Base-by-base conservation (phyloP, 371 early-diverging fungal species). In the Circinella minor region DNA sequence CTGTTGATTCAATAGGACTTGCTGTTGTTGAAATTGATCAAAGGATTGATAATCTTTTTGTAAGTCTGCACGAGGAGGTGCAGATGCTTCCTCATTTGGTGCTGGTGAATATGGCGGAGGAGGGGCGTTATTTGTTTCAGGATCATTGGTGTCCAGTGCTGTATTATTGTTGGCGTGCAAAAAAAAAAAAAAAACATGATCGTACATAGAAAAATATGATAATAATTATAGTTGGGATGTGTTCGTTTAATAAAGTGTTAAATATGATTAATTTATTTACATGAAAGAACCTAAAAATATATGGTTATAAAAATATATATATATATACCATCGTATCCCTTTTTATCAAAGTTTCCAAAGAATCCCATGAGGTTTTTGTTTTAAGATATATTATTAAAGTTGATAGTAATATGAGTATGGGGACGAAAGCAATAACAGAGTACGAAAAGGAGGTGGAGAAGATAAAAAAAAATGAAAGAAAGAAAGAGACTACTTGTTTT, bases 281-380 rank as follows among this genome's bases (percentile, higher is more conserved):
- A 11, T 11, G 15, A 47, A 47, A 47, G 11, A 47, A 47, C 15
- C 1, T 3, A 11, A 47, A 9, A 47, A 15, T 11, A 47, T 3
- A 47, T 47, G 15, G 1, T 1, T 47, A 47, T 3, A 3, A 9
- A 47, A 47, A 15, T 1, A 47, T 1, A 47, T 15, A 47, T 9
- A 9, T 9, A 11, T 15, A 51, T 51, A 51, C 51, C 51, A 13
- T 51, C 51, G 51, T 51, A 51, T n/a, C 51, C 51, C 15, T 51
- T 51, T 51, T n/a, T 51, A 51, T 51, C 51, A n/a, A 51, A 14
- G 51, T 51, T 51, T 14, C 51, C 51, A 51, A 51, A 51, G 51
- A 51, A 51, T n/a, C 51, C n/a, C 51, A 51, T 51, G 51, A 51
- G 51, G 15, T 51, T 14, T n/a, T 51, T 27, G 27, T 27, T 27